Evolutionary conservation across 371 early-diverging fungal species (phyloP).

Genomic region (Mortierella sp.): DNA sequence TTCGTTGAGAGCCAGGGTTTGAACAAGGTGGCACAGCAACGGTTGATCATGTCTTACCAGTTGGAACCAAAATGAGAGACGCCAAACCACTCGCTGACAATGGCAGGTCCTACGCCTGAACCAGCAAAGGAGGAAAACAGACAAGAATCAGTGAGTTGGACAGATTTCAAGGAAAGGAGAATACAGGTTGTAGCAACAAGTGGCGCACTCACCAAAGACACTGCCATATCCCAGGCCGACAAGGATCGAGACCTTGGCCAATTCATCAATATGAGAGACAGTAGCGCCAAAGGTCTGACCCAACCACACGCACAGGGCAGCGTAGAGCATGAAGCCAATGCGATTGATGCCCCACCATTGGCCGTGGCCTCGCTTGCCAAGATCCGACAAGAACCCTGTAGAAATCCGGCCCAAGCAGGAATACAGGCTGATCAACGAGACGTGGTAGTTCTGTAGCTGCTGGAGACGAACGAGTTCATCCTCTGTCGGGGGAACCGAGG

Average conservation of each 20-base stretch:
- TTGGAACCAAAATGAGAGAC: conserved; percentile 50
- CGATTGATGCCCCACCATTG: conserved; percentile 42
- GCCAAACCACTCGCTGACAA: conserved; percentile 58
- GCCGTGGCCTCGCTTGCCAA: conserved; percentile 43
- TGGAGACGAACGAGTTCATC: conserved; percentile 41
- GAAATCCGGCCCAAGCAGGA: conserved; percentile 57
- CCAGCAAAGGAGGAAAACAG: background rate
- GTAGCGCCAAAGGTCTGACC: conserved; percentile 43
- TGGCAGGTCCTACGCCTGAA: conserved; percentile 52
- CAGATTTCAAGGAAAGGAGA: no score
- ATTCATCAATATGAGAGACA: conserved; percentile 14
- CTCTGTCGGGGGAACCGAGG: conserved; percentile 21
- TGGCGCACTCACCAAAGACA: conserved; percentile 52
- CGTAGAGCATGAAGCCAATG: conserved; percentile 45
- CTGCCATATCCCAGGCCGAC: conserved; percentile 56
- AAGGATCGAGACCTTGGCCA: conserved; percentile 39
- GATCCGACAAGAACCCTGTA: conserved; percentile 54
- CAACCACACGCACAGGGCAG: conserved; percentile 37
- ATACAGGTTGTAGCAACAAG: no score
- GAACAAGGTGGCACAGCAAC: no score
- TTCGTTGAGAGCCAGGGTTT: no score
- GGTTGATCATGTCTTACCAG: conserved; percentile 27
- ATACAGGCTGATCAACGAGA: conserved; percentile 54
- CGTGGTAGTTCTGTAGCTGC: conserved; percentile 55
- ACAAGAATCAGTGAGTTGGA: conserved; percentile 5